phyloP scores from a whole-genome alignment of 108 stramenopile species.

The Aurantiochytrium sp. region DNA sequence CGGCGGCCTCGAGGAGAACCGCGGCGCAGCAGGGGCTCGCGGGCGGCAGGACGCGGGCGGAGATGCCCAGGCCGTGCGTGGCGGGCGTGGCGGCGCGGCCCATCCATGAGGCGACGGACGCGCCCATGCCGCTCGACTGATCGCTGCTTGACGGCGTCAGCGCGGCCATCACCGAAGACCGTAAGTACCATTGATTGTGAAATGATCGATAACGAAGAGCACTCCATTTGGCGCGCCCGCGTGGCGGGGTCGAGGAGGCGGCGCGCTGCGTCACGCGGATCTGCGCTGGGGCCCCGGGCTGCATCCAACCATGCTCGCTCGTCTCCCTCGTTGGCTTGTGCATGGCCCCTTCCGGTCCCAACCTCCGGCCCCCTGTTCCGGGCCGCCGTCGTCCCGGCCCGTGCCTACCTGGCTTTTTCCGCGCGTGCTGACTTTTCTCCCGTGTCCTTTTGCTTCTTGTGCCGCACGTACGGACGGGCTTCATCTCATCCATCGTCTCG shows the following conservation, averaged over 20 bases:
- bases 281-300: too few species aligned
- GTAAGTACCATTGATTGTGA: neutral
- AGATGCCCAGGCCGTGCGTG: neutral
- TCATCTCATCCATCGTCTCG: too few species aligned
- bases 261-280: too few species aligned
- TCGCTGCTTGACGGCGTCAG: neutral
- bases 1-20: neutral
- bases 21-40: neutral
- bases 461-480: too few species aligned
- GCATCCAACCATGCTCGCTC: too few species aligned
- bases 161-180: neutral
- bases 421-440: neutral
- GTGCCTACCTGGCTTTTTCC: neutral
- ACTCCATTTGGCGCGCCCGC: too few species aligned
- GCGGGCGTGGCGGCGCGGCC: neutral
- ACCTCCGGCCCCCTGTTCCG: too few species aligned
- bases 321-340: too few species aligned
- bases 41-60: neutral
- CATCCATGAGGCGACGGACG: neutral
- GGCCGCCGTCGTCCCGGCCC: too few species aligned
- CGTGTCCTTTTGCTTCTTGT: too few species aligned
- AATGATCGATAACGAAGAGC: constrained; percentile 1
- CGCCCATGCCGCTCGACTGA: neutral
- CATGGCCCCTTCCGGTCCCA: too few species aligned
- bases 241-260: too few species aligned